A percentile compares a stretch with the other conserved stretches of the same genome.
These are phyloP conservation scores for Kodamaea restingae DNA, from an alignment of 805 yeast species.

Conservation along the genomic window DNA sequence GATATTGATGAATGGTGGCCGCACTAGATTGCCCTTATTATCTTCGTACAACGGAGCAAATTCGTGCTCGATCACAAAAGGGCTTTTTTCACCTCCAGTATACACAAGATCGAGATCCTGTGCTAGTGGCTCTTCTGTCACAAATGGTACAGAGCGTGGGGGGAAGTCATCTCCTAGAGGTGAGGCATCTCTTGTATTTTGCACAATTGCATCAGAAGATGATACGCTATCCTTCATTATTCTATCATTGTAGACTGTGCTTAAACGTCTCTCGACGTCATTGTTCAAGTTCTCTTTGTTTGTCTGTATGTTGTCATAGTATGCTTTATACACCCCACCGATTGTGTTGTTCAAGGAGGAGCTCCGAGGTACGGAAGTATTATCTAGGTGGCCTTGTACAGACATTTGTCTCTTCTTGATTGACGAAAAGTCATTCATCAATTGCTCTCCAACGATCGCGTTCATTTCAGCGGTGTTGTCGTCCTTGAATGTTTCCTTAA, in stretches of 20 bases:
- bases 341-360: conserved; percentile 15
- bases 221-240: conserved; percentile 13
- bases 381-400: conserved; percentile 16
- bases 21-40: conserved; percentile 33
- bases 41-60: conserved; percentile 35
- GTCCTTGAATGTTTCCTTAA: not conserved
- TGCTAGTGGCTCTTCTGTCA: conserved; percentile 3
- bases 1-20: conserved; percentile 43
- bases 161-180: conserved; percentile 4
- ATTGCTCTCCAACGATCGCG: conserved; percentile 14
- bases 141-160: not conserved
- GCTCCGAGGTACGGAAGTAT: conserved; percentile 23
- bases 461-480: not conserved
- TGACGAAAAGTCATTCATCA: conserved; percentile 22
- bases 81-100: conserved; percentile 6
- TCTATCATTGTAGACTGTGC: conserved; percentile 17
- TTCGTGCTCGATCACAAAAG: conserved; percentile 26
- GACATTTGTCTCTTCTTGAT: conserved; percentile 28
- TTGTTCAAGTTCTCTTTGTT: conserved; percentile 19
- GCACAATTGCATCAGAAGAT: not conserved
- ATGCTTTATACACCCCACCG: conserved; percentile 18
- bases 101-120: conserved; percentile 3
- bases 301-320: conserved; percentile 15
- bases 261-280: conserved; percentile 28
- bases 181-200: conserved; percentile 4